These are phyloP conservation scores for Nigrospora sphaerica DNA, from an alignment of 2,329 filamentous ascomycete genomes.

Conservation along the genomic window DNA sequence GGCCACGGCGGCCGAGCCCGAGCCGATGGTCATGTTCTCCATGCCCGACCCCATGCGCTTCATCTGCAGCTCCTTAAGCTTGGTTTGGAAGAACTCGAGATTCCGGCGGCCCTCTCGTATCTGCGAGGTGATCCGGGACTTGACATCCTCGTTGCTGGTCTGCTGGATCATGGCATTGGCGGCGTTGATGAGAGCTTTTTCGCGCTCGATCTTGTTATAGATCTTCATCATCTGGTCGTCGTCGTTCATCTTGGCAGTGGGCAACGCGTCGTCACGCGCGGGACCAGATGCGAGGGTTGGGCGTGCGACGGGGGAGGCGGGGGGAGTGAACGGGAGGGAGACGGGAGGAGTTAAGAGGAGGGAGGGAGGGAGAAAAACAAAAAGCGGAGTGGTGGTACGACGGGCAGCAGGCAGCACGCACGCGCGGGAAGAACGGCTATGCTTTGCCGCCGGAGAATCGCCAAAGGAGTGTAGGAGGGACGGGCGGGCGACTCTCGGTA, in stretches of 20 bases:
- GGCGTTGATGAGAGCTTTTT: constrained; percentile 90
- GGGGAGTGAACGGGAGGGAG: too few species aligned
- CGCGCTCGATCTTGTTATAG: constrained; percentile 94
- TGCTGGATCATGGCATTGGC: constrained; percentile 93
- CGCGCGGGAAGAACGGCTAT: too few species aligned
- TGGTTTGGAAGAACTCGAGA: constrained; percentile 92
- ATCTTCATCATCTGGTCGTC: constrained; percentile 69
- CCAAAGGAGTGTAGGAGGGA: too few species aligned
- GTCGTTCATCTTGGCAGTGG: constrained; percentile 50
- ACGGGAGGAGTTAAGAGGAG: too few species aligned
- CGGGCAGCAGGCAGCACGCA: too few species aligned
- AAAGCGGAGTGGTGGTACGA: too few species aligned
- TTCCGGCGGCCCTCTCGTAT: constrained; percentile 91
- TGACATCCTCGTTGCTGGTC: constrained; percentile 87
- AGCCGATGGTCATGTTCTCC: constrained; percentile 56
- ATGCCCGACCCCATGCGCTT: constrained; percentile 65
- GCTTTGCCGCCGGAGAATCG: too few species aligned
- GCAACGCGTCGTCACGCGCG: constrained; percentile 29
- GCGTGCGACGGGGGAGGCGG: background rate
- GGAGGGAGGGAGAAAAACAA: too few species aligned
- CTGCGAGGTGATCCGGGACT: constrained; percentile 84
- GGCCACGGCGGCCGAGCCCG: constrained; percentile 31
- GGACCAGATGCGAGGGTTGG: constrained; percentile 10
- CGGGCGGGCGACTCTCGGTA: too few species aligned
- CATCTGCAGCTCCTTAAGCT: constrained; percentile 80